Conservation (phyloP, 768 basidiomycete species). For the Phanerodontia chrysosporium region DNA sequence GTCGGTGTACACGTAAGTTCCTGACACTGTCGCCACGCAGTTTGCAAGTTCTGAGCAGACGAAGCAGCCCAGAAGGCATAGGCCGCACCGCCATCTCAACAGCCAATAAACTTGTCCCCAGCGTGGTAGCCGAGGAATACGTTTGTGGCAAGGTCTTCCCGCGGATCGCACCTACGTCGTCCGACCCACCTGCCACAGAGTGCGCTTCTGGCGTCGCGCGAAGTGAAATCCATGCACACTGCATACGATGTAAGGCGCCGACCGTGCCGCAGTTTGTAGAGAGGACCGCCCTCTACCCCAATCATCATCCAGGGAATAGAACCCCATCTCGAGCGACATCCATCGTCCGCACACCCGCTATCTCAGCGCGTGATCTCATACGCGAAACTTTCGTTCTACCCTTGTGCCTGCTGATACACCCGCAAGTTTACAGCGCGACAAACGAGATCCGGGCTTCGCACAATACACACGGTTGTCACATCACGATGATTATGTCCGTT, state of each 20-base stretch:
- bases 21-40: neutral
- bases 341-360: neutral
- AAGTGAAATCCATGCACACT: neutral
- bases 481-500: neutral
- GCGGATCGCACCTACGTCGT: neutral
- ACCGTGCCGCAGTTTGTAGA: neutral
- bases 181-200: neutral
- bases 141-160: neutral
- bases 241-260: neutral
- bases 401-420: too few species aligned
- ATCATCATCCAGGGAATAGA: neutral
- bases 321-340: neutral
- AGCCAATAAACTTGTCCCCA: neutral
- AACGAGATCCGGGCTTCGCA: neutral
- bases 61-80: neutral
- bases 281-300: neutral
- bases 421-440: neutral
- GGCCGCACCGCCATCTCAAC: neutral
- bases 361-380: neutral
- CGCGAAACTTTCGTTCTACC: neutral
- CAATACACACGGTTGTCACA: neutral
- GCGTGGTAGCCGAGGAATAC: neutral
- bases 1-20: neutral
- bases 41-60: neutral
- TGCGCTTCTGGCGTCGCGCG: neutral